Base-by-base conservation (phyloP, 192 early-diverging fungal genomes). In the Dimargaris cristalligena region DNA sequence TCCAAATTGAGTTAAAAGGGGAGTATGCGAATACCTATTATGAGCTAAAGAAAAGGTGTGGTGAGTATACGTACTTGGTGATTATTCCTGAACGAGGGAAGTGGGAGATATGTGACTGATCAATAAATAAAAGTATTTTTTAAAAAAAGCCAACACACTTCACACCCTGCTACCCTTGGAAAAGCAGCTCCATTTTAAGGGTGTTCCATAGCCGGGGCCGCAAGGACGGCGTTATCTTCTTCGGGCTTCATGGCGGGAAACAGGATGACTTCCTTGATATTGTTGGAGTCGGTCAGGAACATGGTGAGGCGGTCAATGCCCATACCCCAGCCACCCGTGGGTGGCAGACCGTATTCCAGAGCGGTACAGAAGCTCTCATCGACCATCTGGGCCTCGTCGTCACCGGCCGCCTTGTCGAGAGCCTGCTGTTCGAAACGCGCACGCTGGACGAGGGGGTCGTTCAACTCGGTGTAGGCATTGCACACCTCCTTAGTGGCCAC, bases 401-500 rank as follows among this genome's bases (percentile, higher is more conserved):
- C 95, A 64, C 95, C 95, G 56, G 89, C 90, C 60, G 77, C 95
- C 83, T 99, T 99, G 69, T 99, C 93, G 33, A 64, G 72, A 30
- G 95, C 95, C 77, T 99, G 95, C 78, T 95, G 91, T 41, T 82
- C 94, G 72, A 99, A 99, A 66, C 93, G 79, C 70, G 93, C 91
- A 60, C 95, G 87, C 76, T 99, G 95, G 64, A 94, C 95, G 68
- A 92, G 94, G 44, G 95, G 95, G 78, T 99, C 95, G 80, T 99
- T 99, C 72, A 99, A 81, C 82, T 99, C 95, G 8, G 95, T 99
- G 85, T 97, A 99, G 26, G 93, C 89, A 63, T 99, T 99, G 79
- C 89, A 91, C 52, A 99, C 80, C 69, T 99, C 95, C 85, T 97
- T 99, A 72, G 91, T 94, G 59, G 91, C 93, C 4, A 99, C 92